These are phyloP conservation scores for Tetraselmis striata DNA, from an alignment of 139 green algal genomes.

Conservation along the genomic window DNA sequence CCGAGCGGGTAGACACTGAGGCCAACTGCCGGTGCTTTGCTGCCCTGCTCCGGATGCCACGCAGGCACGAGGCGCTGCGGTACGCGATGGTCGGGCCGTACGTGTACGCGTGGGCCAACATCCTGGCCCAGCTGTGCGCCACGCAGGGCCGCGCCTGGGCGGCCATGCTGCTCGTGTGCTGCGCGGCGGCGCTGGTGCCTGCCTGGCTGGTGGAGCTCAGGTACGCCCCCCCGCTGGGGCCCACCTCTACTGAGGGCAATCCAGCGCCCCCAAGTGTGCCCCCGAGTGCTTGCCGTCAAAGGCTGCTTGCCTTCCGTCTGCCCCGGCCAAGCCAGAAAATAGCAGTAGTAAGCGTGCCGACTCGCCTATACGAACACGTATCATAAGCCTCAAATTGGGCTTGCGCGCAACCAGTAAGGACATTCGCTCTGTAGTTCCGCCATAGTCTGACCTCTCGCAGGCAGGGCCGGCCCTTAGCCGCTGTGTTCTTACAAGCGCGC, in stretches of 20 bases:
- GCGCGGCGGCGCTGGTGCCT: slow-evolving; percentile 54
- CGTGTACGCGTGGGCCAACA: slow-evolving; percentile 18
- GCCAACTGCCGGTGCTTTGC: too few relatives aligned
- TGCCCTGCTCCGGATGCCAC: neutral
- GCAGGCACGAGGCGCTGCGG: neutral
- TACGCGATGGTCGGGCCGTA: slow-evolving; percentile 50
- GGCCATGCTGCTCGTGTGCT: slow-evolving; percentile 24
- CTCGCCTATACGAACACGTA: neutral
- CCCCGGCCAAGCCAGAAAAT: neutral
- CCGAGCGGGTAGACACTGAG: too few relatives aligned
- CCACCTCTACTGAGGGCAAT: neutral
- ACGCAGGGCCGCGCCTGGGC: slow-evolving; percentile 29
- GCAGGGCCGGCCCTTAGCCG: too few relatives aligned
- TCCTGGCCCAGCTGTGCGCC: slow-evolving; percentile 23
- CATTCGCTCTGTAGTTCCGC: too few relatives aligned
- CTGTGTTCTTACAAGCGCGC: too few relatives aligned
- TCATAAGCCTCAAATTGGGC: neutral
- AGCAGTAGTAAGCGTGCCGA: neutral
- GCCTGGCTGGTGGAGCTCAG: slow-evolving; percentile 80
- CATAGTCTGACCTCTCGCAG: too few relatives aligned
- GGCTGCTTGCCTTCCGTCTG: neutral
- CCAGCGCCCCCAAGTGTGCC: too few relatives aligned
- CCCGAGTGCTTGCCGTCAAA: neutral
- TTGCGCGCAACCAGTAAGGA: neutral
- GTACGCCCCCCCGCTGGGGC: slow-evolving; percentile 25